A percentile compares a stretch with the other conserved stretches of the same genome.
These are phyloP conservation scores for Talaromyces liani DNA, from an alignment of 495 filamentous ascomycete species.

Conservation along the genomic window DNA sequence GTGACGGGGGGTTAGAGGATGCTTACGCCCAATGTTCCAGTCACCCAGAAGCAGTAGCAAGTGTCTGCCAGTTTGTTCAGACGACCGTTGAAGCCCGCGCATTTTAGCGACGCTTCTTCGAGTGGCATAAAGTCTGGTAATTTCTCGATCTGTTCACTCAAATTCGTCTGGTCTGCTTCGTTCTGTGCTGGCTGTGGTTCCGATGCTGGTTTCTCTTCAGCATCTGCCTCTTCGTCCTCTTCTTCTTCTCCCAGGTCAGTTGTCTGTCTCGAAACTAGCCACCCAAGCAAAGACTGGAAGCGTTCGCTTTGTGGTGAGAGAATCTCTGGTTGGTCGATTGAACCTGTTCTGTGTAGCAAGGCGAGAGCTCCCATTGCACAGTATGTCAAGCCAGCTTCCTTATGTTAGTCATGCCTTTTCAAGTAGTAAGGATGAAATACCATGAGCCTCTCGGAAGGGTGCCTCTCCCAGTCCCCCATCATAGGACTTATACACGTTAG, in stretches of 20 bases:
- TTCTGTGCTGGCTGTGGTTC: neutral
- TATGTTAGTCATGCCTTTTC: slow-evolving; percentile 12
- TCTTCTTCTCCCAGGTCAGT: slow-evolving; percentile 43
- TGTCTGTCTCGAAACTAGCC: slow-evolving; percentile 68
- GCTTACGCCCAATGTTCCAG: slow-evolving; percentile 57
- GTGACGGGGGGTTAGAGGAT: neutral
- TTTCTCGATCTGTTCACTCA: slow-evolving; percentile 21
- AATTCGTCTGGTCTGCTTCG: neutral
- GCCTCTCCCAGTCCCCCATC: slow-evolving; percentile 84
- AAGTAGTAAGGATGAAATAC: slow-evolving; percentile 32
- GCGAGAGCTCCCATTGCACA: slow-evolving; percentile 71
- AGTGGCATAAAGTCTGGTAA: slow-evolving; percentile 28
- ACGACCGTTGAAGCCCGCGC: slow-evolving; percentile 76
- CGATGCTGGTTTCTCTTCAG: slow-evolving; percentile 20
- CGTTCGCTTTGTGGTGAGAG: slow-evolving; percentile 24
- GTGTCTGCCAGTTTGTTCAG: slow-evolving; percentile 86
- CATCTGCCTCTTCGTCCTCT: slow-evolving; percentile 38
- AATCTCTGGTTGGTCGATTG: slow-evolving; percentile 15
- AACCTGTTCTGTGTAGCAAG: slow-evolving; percentile 47
- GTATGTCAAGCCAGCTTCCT: slow-evolving; percentile 75
- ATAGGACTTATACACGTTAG: slow-evolving; percentile 54
- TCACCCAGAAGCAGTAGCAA: slow-evolving; percentile 91
- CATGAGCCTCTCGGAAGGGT: slow-evolving; percentile 79
- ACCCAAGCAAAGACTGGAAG: slow-evolving; percentile 44
- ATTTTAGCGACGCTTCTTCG: slow-evolving; percentile 32